Conservation (phyloP, 1,284 basidiomycete genomes). For the Vanrija pseudolonga region DNA sequence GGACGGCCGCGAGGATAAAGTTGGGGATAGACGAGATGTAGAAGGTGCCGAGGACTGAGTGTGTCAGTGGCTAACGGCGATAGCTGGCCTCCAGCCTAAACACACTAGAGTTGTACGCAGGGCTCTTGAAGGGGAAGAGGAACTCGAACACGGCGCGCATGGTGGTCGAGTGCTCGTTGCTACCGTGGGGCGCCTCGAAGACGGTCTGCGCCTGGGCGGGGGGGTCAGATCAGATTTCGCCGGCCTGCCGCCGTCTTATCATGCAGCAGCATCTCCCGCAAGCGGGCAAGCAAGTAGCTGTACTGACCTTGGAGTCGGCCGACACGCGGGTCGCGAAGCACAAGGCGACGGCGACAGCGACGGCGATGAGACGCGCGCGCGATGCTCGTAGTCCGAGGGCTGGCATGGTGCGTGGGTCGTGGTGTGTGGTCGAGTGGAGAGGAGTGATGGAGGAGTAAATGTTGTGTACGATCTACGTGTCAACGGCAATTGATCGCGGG, state of each 20-base stretch:
- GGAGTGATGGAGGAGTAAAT: neutral
- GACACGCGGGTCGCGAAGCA: slow-evolving; percentile 11
- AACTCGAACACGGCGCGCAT: slow-evolving; percentile 61
- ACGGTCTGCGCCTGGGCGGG: neutral
- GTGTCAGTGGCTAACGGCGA: neutral
- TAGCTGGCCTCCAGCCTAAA: slow-evolving; percentile 3
- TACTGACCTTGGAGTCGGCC: neutral
- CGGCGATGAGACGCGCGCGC: neutral
- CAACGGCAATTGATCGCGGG: neutral
- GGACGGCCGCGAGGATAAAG: slow-evolving; percentile 85
- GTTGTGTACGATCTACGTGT: neutral
- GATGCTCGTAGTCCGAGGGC: neutral
- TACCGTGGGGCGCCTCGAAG: neutral
- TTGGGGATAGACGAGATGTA: slow-evolving; percentile 91
- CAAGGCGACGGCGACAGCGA: slow-evolving; percentile 5
- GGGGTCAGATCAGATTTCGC: neutral
- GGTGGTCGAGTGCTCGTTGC: slow-evolving; percentile 14
- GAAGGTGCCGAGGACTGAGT: slow-evolving; percentile 73
- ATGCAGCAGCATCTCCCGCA: neutral
- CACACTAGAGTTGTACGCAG: slow-evolving; percentile 74
- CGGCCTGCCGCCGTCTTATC: too few relatives aligned
- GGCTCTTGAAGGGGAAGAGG: slow-evolving; percentile 74
- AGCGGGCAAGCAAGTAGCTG: too few relatives aligned
- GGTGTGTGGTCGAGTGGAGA: neutral
- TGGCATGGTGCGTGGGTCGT: slow-evolving; percentile 1